A percentile compares a stretch with the other conserved stretches of the same genome.
phyloP scores from a whole-genome alignment of 148 eudicot genomes.

The Beta vulgaris region DNA sequence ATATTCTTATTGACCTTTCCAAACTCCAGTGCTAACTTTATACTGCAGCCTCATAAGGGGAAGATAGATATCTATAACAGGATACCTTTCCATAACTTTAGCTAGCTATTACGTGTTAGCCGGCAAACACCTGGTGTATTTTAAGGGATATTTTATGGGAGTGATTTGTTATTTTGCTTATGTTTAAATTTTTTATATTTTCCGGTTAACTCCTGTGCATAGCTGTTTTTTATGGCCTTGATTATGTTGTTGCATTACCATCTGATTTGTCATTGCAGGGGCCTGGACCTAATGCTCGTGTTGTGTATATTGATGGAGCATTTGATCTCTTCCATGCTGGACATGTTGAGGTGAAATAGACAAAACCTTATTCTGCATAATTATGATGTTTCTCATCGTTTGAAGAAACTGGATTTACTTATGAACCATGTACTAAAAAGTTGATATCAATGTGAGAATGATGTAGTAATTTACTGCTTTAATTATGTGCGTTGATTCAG shows the following conservation, averaged over 20 bases:
- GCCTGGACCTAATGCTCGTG: conserved; percentile 88
- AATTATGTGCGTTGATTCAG: neutral
- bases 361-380: neutral
- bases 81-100: neutral
- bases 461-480: neutral
- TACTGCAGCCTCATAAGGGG: neutral
- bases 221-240: conserved; percentile 6
- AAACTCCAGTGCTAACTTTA: neutral
- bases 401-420: neutral
- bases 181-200: neutral
- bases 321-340: conserved; percentile 99
- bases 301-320: conserved; percentile 95
- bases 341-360: conserved; percentile 76
- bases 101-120: neutral
- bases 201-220: neutral
- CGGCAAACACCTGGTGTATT: neutral
- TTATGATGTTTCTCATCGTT: neutral
- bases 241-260: neutral
- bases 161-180: neutral
- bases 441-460: too few relatives aligned
- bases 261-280: conserved; percentile 45
- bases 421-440: neutral
- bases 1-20: neutral
- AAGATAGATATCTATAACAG: neutral
- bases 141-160: neutral